These are phyloP conservation scores for Schizopora paradoxa DNA, from an alignment of 1,284 basidiomycete genomes.

Conservation along the genomic window DNA sequence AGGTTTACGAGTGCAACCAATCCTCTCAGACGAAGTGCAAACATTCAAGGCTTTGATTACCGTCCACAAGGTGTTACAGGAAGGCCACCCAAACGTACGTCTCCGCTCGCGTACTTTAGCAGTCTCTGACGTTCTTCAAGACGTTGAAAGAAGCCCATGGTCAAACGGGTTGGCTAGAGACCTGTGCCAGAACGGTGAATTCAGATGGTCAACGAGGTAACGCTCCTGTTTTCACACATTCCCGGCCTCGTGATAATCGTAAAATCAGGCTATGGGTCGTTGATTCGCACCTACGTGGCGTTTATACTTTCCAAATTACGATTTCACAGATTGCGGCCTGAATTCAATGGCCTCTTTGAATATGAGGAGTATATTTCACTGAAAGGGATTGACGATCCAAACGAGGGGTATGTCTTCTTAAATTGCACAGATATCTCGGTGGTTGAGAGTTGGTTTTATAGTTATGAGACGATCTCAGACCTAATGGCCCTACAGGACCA, in stretches of 20 bases:
- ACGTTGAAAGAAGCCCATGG: conserved; percentile 92
- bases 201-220: conserved; percentile 75
- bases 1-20: conserved; percentile 89
- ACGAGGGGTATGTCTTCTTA: conserved; percentile 74
- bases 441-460: conserved; percentile 11
- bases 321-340: conserved; percentile 88
- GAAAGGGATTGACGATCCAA: conserved; percentile 95
- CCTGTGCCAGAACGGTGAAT: conserved; percentile 84
- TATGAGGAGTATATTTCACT: conserved; percentile 96
- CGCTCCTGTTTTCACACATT: conserved; percentile 19
- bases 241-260: conserved; percentile 1
- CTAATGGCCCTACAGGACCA: conserved; percentile 95
- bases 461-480: conserved; percentile 91
- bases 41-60: conserved; percentile 96
- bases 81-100: conserved; percentile 88
- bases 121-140: conserved; percentile 35
- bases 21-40: conserved; percentile 91
- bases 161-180: conserved; percentile 96
- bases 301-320: conserved; percentile 92
- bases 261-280: conserved; percentile 73
- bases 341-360: conserved; percentile 95
- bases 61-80: conserved; percentile 93
- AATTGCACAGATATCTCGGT: conserved; percentile 8
- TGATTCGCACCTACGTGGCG: conserved; percentile 92
- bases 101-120: background rate